Evolutionary conservation across 176 grass and related monocot species (phyloP).

Genomic region (Lolium multiflorum): DNA sequence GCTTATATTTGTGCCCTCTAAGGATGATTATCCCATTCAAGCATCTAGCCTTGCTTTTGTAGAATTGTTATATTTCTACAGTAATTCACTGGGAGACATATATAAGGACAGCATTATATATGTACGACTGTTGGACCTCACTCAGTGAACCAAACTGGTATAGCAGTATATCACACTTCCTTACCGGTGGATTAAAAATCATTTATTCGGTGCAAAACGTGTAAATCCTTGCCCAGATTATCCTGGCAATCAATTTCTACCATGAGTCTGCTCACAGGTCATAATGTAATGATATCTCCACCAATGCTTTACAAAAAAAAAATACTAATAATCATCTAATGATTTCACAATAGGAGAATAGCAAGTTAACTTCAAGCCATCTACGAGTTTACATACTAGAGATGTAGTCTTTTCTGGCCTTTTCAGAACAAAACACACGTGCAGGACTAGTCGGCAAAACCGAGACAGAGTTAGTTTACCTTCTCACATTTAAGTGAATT

Average conservation of each 20-base stretch:
- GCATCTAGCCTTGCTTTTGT: neutral
- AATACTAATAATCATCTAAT: constrained; percentile 12
- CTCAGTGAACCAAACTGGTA: constrained; percentile 10
- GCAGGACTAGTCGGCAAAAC: constrained; percentile 12
- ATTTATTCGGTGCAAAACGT: constrained; percentile 9
- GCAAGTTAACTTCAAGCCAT: constrained; percentile 10
- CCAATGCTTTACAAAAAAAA: constrained; percentile 29
- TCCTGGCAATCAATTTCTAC: neutral
- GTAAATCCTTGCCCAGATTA: constrained; percentile 4
- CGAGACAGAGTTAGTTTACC: constrained; percentile 55
- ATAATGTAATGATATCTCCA: constrained; percentile 14
- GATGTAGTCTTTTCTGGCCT: neutral
- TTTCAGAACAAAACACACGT: constrained; percentile 4
- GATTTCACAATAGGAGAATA: constrained; percentile 16
- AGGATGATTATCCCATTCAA: neutral
- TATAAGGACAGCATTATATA: neutral
- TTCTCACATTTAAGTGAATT: constrained; percentile 89
- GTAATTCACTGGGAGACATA: neutral
- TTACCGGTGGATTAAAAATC: constrained; percentile 13
- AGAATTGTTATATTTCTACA: constrained; percentile 9
- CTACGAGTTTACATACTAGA: constrained; percentile 30
- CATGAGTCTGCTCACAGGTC: neutral
- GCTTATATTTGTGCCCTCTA: constrained; percentile 22
- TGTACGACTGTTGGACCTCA: constrained; percentile 8
- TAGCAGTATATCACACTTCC: neutral